Evolutionary conservation across 352 stramenopile species (phyloP).

Genomic region (Blastocystis sp.): DNA sequence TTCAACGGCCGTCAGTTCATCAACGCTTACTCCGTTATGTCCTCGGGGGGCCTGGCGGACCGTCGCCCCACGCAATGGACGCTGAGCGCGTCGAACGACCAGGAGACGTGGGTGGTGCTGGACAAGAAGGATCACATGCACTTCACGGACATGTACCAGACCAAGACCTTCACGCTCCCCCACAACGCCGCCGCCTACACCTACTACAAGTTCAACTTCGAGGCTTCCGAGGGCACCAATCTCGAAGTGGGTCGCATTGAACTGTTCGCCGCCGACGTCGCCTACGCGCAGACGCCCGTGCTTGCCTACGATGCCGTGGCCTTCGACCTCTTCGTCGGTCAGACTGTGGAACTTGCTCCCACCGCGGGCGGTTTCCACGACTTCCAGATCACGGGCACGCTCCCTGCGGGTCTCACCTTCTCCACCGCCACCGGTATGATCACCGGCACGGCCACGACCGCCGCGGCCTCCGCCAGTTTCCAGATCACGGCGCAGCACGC

Average conservation of each 20-base stretch:
- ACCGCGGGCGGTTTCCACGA: constrained; percentile 19
- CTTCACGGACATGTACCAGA: constrained; percentile 46
- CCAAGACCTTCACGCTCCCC: constrained; percentile 12
- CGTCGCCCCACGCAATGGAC: constrained; percentile 27
- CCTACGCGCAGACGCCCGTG: constrained; percentile 3
- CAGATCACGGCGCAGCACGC: neutral
- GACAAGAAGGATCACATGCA: constrained; percentile 7
- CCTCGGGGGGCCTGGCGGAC: constrained; percentile 6
- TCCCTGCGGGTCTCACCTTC: constrained; percentile 52
- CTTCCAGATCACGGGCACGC: constrained; percentile 28
- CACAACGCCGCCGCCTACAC: constrained; percentile 44
- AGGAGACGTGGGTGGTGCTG: constrained; percentile 5
- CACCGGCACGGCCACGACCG: neutral
- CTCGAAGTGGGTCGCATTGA: constrained; percentile 16
- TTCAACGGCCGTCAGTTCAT: constrained; percentile 58
- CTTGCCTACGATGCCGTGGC: constrained; percentile 8
- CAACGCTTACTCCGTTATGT: constrained; percentile 51
- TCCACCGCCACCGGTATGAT: constrained; percentile 28
- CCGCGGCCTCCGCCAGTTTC: neutral
- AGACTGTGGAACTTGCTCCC: constrained; percentile 9
- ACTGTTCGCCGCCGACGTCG: neutral
- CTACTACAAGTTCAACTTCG: constrained; percentile 7
- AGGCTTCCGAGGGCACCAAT: neutral
- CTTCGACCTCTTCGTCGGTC: constrained; percentile 24
- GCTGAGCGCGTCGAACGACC: constrained; percentile 51